Conservation (phyloP, 2,329 filamentous ascomycete species). For the Epichloe coenophiala region DNA sequence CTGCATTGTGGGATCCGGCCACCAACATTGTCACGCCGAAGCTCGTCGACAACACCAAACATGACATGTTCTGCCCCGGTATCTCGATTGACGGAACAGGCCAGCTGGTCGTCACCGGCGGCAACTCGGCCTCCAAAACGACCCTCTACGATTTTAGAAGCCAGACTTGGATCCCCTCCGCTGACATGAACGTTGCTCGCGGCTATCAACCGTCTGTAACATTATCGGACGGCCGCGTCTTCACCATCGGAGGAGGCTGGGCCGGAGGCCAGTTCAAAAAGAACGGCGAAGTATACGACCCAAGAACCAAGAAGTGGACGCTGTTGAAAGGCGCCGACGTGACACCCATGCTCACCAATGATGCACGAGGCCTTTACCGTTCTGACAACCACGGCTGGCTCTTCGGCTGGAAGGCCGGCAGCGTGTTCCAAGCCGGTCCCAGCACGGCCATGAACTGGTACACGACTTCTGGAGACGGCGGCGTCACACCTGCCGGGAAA, state of each 20-base stretch:
- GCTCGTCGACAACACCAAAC: conserved; percentile 25
- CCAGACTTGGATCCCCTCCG: conserved; percentile 24
- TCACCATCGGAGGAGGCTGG: conserved; percentile 42
- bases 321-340: conserved; percentile 28
- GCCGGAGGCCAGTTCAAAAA: conserved; percentile 36
- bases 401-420: conserved; percentile 16
- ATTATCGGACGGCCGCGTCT: conserved; percentile 38
- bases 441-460: conserved; percentile 39
- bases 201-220: conserved; percentile 40
- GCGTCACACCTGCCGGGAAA: conserved; percentile 24
- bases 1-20: conserved; percentile 8
- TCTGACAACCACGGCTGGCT: conserved; percentile 12
- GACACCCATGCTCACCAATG: conserved; percentile 35
- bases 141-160: conserved; percentile 31
- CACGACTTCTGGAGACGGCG: conserved; percentile 28
- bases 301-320: conserved; percentile 31
- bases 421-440: conserved; percentile 5
- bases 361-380: conserved; percentile 35
- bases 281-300: conserved; percentile 41
- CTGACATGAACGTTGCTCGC: conserved; percentile 30
- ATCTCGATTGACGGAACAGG: conserved; percentile 29
- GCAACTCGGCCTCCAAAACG: conserved; percentile 32
- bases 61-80: conserved; percentile 46
- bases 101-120: conserved; percentile 39
- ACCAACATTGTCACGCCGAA: conserved; percentile 12